A percentile compares a stretch with the other conserved stretches of the same genome.
phyloP scores from a whole-genome alignment of 306 rosid species.

The Cicer pinnatifidum region DNA sequence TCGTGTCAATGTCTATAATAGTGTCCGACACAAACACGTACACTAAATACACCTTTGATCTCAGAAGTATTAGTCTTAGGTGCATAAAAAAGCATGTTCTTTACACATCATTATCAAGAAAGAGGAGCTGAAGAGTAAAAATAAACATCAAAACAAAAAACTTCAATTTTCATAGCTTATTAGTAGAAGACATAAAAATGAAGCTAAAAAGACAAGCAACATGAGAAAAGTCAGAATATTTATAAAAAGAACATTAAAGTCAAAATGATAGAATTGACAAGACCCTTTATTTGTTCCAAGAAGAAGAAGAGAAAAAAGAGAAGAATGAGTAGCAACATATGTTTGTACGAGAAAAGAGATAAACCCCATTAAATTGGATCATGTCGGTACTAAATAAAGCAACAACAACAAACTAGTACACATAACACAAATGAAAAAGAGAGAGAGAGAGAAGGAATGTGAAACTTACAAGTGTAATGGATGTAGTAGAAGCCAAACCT shows the following conservation, averaged over 20 bases:
- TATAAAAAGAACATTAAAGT: slow-evolving; percentile 17
- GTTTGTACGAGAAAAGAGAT: slow-evolving; percentile 40
- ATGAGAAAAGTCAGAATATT: slow-evolving; percentile 1
- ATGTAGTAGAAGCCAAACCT: slow-evolving; percentile 24
- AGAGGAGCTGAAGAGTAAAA: slow-evolving; percentile 41
- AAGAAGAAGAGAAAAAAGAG: slow-evolving; percentile 35
- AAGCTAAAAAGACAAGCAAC: neutral
- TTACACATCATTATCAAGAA: slow-evolving; percentile 14
- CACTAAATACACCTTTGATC: too few relatives aligned
- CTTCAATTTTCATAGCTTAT: slow-evolving; percentile 10
- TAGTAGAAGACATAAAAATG: slow-evolving; percentile 2
- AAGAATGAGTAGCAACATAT: slow-evolving; percentile 43
- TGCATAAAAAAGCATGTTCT: neutral
- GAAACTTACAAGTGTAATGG: slow-evolving; percentile 46
- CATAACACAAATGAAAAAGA: neutral
- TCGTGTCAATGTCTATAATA: too few relatives aligned
- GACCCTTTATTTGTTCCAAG: slow-evolving; percentile 19
- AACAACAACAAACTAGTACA: slow-evolving; percentile 16
- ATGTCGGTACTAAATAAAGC: slow-evolving; percentile 58
- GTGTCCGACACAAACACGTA: too few relatives aligned
- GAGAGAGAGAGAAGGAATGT: neutral
- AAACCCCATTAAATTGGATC: slow-evolving; percentile 66
- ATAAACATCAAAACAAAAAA: slow-evolving; percentile 28
- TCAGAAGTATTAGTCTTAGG: too few relatives aligned
- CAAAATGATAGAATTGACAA: slow-evolving; percentile 36